Evolutionary conservation across 768 basidiomycete genomes (phyloP).

Genomic region (Trametes cingulata): DNA sequence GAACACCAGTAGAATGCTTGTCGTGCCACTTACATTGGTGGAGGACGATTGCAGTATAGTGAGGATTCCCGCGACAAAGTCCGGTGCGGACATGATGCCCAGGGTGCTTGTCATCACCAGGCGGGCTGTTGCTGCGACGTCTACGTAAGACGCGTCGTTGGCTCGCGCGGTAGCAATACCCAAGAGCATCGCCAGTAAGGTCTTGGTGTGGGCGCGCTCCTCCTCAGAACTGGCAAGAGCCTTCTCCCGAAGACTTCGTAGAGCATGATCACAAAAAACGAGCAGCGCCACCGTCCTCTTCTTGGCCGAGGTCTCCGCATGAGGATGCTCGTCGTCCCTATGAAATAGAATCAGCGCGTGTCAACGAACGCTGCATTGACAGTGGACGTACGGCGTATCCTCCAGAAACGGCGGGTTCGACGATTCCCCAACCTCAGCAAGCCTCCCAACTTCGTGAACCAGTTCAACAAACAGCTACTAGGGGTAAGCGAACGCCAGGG

Average conservation of each 20-base stretch:
- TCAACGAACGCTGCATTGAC: background rate
- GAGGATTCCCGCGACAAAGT: conserved; percentile 62
- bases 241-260: conserved; percentile 38
- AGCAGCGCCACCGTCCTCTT: conserved; percentile 71
- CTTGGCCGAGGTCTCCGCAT: conserved; percentile 45
- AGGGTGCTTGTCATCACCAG: conserved; percentile 55
- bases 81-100: conserved; percentile 63
- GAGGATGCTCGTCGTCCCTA: conserved; percentile 63
- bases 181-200: conserved; percentile 39
- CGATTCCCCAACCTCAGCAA: conserved; percentile 42
- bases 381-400: conserved; percentile 47
- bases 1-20: background rate
- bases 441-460: conserved; percentile 63
- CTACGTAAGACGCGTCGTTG: conserved; percentile 27
- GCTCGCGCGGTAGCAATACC: conserved; percentile 18
- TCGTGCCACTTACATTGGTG: conserved; percentile 43
- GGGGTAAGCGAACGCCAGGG: background rate
- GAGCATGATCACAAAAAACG: conserved; percentile 56
- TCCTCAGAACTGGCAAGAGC: conserved; percentile 19
- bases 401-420: conserved; percentile 54
- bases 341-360: background rate
- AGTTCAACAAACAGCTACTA: conserved; percentile 61
- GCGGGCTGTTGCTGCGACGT: conserved; percentile 50
- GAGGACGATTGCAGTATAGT: conserved; percentile 54
- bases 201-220: conserved; percentile 48